Conservation (phyloP, 2,329 filamentous ascomycete genomes). For the Trichoderma semiorbis region DNA sequence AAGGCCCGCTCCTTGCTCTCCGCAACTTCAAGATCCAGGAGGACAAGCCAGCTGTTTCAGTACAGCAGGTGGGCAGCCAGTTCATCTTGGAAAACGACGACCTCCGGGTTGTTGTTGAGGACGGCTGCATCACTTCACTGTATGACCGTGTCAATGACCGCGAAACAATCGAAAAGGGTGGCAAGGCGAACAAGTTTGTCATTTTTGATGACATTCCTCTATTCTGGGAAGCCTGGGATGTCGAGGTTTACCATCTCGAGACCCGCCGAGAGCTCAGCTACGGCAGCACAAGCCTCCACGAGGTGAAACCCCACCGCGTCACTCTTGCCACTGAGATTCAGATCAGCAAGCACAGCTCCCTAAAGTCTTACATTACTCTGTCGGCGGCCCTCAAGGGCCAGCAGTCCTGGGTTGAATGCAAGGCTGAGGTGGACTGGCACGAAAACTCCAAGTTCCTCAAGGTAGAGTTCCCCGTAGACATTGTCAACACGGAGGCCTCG, state of each 20-base stretch:
- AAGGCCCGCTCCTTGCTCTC: slow-evolving; percentile 50
- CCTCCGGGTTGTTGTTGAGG: slow-evolving; percentile 67
- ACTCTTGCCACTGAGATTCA: slow-evolving; percentile 80
- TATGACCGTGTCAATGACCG: slow-evolving; percentile 70
- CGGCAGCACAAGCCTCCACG: slow-evolving; percentile 66
- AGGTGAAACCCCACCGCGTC: slow-evolving; percentile 70
- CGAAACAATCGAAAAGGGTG: slow-evolving; percentile 70
- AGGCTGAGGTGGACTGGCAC: slow-evolving; percentile 90
- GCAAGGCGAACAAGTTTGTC: slow-evolving; percentile 85
- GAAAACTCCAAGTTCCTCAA: slow-evolving; percentile 98
- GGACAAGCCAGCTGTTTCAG: slow-evolving; percentile 47
- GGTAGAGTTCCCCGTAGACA: slow-evolving; percentile 93
- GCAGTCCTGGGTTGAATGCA: slow-evolving; percentile 68
- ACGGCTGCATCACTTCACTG: slow-evolving; percentile 79
- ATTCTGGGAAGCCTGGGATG: slow-evolving; percentile 98
- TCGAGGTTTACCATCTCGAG: slow-evolving; percentile 92
- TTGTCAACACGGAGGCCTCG: slow-evolving; percentile 85
- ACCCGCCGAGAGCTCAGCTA: slow-evolving; percentile 74
- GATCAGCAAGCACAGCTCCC: slow-evolving; percentile 82
- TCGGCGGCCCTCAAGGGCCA: slow-evolving; percentile 61
- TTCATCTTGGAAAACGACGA: slow-evolving; percentile 79
- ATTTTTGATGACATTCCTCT: slow-evolving; percentile 96
- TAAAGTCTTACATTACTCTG: slow-evolving; percentile 82
- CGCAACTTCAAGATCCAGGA: slow-evolving; percentile 46
- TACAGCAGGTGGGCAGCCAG: slow-evolving; percentile 51